These are phyloP conservation scores for Neurospora sp. DNA, from an alignment of 495 filamentous ascomycete species.

Conservation along the genomic window DNA sequence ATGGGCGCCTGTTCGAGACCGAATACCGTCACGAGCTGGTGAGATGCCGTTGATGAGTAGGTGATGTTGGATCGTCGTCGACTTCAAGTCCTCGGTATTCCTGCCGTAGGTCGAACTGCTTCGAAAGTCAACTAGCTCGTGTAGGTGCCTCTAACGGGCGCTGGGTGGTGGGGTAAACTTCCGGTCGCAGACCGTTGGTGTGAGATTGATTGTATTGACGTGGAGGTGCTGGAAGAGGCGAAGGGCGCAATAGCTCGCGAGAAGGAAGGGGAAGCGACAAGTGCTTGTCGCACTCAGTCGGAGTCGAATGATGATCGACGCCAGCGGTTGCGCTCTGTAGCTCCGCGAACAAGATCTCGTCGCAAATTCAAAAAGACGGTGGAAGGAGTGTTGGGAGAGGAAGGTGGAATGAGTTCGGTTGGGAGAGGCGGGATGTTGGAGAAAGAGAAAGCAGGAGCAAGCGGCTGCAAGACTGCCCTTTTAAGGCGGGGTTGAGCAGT, in stretches of 20 bases:
- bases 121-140: not conserved
- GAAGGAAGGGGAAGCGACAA: not conserved
- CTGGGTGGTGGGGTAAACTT: not conserved
- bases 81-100: not conserved
- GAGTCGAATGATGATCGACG: not conserved
- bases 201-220: not conserved
- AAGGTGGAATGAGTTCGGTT: not conserved
- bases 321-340: not conserved
- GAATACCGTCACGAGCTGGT: not conserved
- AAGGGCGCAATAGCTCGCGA: not conserved
- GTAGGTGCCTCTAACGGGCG: not conserved
- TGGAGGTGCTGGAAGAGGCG: not conserved
- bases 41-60: not conserved
- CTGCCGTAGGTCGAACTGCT: not conserved
- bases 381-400: not conserved
- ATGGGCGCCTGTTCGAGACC: not conserved
- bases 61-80: not conserved
- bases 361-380: not conserved
- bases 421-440: not conserved
- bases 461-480: not conserved
- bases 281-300: not conserved
- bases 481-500: not conserved
- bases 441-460: not conserved
- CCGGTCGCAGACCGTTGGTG: not conserved
- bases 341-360: not conserved